Conservation (phyloP, 2,329 filamentous ascomycete genomes). For the Geosmithia putterillii region DNA sequence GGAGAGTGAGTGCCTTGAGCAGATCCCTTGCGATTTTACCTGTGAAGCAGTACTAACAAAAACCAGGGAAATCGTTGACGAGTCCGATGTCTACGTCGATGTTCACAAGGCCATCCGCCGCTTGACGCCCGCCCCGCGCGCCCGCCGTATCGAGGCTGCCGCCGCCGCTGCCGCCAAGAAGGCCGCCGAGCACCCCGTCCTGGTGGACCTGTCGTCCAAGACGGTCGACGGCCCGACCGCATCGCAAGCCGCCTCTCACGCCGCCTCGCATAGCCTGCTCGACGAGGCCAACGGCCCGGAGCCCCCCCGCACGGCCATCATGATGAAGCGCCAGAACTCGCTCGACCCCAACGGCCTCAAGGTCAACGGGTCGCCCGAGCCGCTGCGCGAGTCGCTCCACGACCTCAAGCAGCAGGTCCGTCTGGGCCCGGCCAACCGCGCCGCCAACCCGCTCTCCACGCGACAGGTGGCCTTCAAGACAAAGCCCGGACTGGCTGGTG, state of each 20-base stretch:
- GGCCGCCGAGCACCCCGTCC: constrained; percentile 13
- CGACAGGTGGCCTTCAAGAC: constrained; percentile 56
- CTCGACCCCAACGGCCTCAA: constrained; percentile 38
- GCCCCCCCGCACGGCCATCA: constrained; percentile 38
- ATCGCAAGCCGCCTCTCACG: constrained; percentile 5
- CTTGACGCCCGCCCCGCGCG: constrained; percentile 71
- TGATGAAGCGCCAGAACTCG: constrained; percentile 47
- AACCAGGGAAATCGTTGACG: constrained; percentile 86
- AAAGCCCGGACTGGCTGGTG: constrained; percentile 30
- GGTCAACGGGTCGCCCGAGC: constrained; percentile 30
- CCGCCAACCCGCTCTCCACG: constrained; percentile 45
- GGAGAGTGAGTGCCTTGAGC: constrained; percentile 59
- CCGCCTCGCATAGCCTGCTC: constrained; percentile 21
- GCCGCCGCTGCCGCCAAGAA: constrained; percentile 18
- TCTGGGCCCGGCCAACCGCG: constrained; percentile 55
- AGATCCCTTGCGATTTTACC: neutral
- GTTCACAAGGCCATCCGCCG: constrained; percentile 96
- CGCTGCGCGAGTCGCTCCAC: constrained; percentile 47
- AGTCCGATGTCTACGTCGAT: constrained; percentile 96
- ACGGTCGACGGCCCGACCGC: constrained; percentile 2
- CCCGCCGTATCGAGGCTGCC: constrained; percentile 35
- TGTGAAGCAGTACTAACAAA: constrained; percentile 6
- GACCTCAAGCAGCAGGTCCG: constrained; percentile 53
- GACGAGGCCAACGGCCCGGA: constrained; percentile 27
- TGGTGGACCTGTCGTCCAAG: constrained; percentile 25